Conservation (phyloP, 371 early-diverging fungal species). For the Mortierella sp. region DNA sequence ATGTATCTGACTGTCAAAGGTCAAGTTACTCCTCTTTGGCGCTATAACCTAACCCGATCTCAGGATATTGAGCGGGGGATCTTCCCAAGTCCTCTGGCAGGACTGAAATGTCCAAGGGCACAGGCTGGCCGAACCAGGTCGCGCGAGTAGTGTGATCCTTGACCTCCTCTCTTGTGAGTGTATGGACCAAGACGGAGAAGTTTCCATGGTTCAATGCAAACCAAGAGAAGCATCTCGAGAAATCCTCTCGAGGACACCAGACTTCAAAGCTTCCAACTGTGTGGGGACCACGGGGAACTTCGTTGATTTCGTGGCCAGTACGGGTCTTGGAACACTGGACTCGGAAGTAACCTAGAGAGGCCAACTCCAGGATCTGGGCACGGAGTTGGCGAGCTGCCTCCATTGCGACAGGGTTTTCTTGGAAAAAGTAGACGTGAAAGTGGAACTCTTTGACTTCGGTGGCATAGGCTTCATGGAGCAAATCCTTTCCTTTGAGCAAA, state of each 20-base stretch:
- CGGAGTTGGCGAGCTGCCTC: neutral
- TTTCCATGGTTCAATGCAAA: conserved; percentile 11
- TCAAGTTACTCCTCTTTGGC: conserved; percentile 7
- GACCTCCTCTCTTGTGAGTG: conserved; percentile 60
- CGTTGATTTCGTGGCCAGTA: conserved; percentile 9
- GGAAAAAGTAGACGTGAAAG: too few relatives aligned
- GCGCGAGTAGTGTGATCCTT: conserved; percentile 65
- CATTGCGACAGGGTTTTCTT: too few relatives aligned
- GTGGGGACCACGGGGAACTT: conserved; percentile 3
- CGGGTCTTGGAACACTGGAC: neutral
- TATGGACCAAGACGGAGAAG: conserved; percentile 65
- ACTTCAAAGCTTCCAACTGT: conserved; percentile 12
- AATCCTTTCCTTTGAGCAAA: too few relatives aligned
- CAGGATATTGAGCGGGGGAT: conserved; percentile 65
- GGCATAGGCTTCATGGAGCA: too few relatives aligned
- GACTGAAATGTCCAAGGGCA: conserved; percentile 58
- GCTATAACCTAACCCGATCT: conserved; percentile 58
- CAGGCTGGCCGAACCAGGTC: conserved; percentile 63
- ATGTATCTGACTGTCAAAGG: too few relatives aligned
- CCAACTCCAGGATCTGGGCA: neutral
- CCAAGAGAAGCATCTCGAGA: conserved; percentile 7
- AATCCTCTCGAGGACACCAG: conserved; percentile 10
- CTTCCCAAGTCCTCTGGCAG: conserved; percentile 43
- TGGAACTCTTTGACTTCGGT: too few relatives aligned
- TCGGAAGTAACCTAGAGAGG: neutral